Evolutionary conservation across 2,329 filamentous ascomycete genomes (phyloP), one percentile per base, ranked within the genome.

Genomic region (Fusarium tanahbumbuense): DNA sequence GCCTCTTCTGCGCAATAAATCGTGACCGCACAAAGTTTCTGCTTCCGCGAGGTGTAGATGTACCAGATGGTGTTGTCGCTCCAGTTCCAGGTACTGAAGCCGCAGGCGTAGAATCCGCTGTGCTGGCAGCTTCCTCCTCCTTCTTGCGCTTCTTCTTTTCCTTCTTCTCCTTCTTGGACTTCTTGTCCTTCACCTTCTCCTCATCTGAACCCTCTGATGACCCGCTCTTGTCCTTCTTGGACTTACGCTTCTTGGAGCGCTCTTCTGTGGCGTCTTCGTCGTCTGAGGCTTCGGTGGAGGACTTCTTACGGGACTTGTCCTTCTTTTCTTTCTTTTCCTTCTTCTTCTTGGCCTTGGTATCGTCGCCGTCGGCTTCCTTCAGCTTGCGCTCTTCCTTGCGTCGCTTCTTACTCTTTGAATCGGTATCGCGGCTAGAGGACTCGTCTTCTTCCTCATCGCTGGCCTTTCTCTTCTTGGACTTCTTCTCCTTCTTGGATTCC

Each of bases 1-100:
- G 88, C 75, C 89, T 90, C 84, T 98, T 98, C 74, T 96, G 93
- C 60, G 91, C 91, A 75, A 98, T 97, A 79, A 94, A 93, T 64
- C 93, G 87, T 72, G 92, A 89, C 68, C 95, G 86, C 48, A 94
- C 89, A 57, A 92, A 87, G 78, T 94, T 92, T 69, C 93, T 87
- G 50, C 86, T 89, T 11, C 80, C 81, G 64, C 78, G 82, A 61
- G 84, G 84, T 30, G 82, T 85, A 28, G 83, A 83, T 47, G 80
- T 83, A 56, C 81, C 82, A 49, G 83, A 83, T 4, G 81, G 79
- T 2, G 77, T 78, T 9, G 81, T 80, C 22, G 78, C 81, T 25
- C 81, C 79, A 10, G 75, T 75, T 32, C 78, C 79, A n/a, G 78
- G 80, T 2, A 73, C 75, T 12, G 77, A 76, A 25, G 74, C 74